Evolutionary conservation across 1,139 yeast species (phyloP), one percentile per base, ranked within the genome.

Genomic region (Diutina mesorugosa): DNA sequence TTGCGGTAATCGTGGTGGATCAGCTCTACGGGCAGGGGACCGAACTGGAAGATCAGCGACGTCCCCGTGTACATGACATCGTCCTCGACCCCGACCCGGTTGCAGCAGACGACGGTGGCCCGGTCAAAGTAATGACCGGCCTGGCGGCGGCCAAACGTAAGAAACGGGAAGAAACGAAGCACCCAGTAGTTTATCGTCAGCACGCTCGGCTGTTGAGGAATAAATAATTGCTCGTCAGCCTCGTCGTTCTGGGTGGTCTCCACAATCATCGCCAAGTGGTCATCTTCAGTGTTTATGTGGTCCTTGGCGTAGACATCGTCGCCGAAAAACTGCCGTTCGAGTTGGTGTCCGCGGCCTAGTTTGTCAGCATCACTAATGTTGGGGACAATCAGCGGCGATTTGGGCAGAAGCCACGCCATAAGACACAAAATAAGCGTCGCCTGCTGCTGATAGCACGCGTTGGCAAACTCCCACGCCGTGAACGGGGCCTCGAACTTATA

Each of bases 401-500:
- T 61, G 0, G 82, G 74, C 55, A 84, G 83, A 55, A 89, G 72
- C 98, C 98, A 91, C 0, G 96, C 95, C 82, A 88, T 90, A 1
- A 97, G 96, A 61, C 89, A 81, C 30, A 90, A 67, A 0, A 89
- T 74, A 59, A 91, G 69, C 50, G 78, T 74, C 0, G 81, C 79
- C 18, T 71, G 66, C 56, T 83, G 77, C 1, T 70, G 64, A 45
- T 72, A 67, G 59, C 89, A 84, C 56, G 76, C 73, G 35, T 70
- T 66, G 0, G 91, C 79, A 68, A 88, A 89, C 66, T 91, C 97
- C 66, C 79, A 90, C 45, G 74, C 76, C 51, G 78, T 75, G 69
- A 88, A 90, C 1, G 95, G 90, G 1, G 96, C 90, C 61, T 80
- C 75, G 66, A 90, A 91, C 65, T 87, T 78, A 67, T 88, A 87